Percentiles rank a stretch among this genome's conserved stretches.
These are phyloP conservation scores for Pyrrhoderma lamaoense DNA, from an alignment of 1,284 basidiomycete species.

Conservation along the genomic window DNA sequence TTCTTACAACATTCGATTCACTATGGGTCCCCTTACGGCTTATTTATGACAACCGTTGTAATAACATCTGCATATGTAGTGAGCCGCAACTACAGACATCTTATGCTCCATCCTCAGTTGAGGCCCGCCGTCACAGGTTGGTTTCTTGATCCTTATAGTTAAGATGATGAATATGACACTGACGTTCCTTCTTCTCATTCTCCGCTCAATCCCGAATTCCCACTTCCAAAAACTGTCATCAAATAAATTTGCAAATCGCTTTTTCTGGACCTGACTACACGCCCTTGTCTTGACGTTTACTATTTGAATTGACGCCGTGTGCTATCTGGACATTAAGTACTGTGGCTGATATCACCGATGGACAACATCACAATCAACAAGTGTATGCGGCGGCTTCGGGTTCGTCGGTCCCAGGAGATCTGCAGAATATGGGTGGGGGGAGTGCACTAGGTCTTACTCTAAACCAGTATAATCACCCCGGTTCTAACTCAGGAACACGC, in stretches of 20 bases:
- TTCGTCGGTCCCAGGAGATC: background rate
- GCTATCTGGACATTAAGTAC: background rate
- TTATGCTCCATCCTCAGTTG: conserved; percentile 1
- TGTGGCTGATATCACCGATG: conserved; percentile 9
- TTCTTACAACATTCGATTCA: too few species aligned
- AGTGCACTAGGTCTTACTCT: conserved; percentile 14
- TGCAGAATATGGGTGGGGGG: background rate
- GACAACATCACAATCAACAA: conserved; percentile 2
- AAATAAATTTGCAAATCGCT: too few species aligned
- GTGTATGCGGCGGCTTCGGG: background rate
- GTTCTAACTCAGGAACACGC: background rate
- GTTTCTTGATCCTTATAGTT: background rate
- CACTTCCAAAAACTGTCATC: too few species aligned
- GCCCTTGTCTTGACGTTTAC: too few species aligned
- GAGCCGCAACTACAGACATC: conserved; percentile 7
- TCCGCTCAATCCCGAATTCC: too few species aligned
- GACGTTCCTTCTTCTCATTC: background rate
- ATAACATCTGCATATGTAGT: background rate
- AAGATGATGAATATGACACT: background rate
- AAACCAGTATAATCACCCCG: conserved; percentile 3
- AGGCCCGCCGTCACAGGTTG: conserved; percentile 9
- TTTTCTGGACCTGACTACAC: too few species aligned
- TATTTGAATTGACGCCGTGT: too few species aligned
- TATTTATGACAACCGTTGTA: background rate
- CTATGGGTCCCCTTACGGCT: too few species aligned